Evolutionary conservation across 345 rosid genomes (phyloP).

Genomic region (Dipteronia sinensis): DNA sequence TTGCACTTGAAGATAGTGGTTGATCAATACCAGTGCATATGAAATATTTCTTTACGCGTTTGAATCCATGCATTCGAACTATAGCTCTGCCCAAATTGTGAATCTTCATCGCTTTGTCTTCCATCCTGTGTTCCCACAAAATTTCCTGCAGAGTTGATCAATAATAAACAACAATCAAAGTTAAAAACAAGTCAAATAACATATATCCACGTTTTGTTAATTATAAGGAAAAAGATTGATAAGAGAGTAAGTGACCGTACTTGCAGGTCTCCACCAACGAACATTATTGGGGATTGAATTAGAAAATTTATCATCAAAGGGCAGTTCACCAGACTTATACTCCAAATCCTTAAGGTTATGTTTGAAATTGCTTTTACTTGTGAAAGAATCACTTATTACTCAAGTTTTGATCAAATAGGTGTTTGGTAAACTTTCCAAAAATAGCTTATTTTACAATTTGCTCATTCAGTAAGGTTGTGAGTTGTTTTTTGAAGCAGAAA

Average conservation of each 20-base stretch:
- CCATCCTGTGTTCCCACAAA: constrained; percentile 19
- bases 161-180: background rate
- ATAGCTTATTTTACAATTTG: too few relatives aligned
- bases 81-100: constrained; percentile 10
- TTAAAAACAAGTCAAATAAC: constrained; percentile 1
- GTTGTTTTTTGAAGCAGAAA: too few relatives aligned
- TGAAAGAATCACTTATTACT: too few relatives aligned
- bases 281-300: constrained; percentile 47
- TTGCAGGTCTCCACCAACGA: constrained; percentile 49
- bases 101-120: constrained; percentile 28
- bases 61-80: constrained; percentile 72
- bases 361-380: too few relatives aligned
- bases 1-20: background rate
- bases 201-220: too few relatives aligned
- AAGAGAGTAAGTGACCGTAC: constrained; percentile 30
- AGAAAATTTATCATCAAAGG: constrained; percentile 56
- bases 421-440: too few relatives aligned
- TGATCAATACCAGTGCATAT: constrained; percentile 40
- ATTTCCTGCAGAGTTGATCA: constrained; percentile 21
- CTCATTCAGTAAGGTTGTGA: too few relatives aligned
- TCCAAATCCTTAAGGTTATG: constrained; percentile 59
- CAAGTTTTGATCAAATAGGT: too few relatives aligned
- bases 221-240: background rate
- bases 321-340: constrained; percentile 80
- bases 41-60: constrained; percentile 56